A percentile compares a stretch with the other conserved stretches of the same genome.
phyloP scores from a whole-genome alignment of 305 asterid species.

The Ilex paraguariensis region DNA sequence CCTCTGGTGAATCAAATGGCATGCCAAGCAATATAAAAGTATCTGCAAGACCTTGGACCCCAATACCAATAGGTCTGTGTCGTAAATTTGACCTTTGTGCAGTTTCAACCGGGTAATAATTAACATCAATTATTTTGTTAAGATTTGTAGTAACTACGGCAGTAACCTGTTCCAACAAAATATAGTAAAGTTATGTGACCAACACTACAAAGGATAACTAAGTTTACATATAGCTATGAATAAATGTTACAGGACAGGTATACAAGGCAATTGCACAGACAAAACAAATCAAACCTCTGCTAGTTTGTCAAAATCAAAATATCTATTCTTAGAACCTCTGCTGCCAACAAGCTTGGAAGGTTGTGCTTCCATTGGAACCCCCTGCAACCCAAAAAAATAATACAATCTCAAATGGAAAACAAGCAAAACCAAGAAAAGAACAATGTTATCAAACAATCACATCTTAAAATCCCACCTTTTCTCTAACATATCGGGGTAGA shows the following conservation, averaged over 20 bases:
- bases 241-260: not conserved
- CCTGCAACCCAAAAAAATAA: not conserved
- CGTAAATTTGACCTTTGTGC: constrained; percentile 3
- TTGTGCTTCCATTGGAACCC: constrained; percentile 1
- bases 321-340: constrained; percentile 3
- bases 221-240: too few species aligned
- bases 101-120: constrained; percentile 5
- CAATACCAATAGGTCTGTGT: constrained; percentile 3
- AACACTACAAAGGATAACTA: too few species aligned
- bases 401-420: not conserved
- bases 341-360: constrained; percentile 2
- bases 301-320: constrained; percentile 2
- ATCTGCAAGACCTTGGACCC: constrained; percentile 8
- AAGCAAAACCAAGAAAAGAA: not conserved
- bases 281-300: not conserved
- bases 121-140: constrained; percentile 2
- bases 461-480: not conserved
- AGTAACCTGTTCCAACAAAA: constrained; percentile 1
- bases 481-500: not conserved
- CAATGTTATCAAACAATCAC: not conserved
- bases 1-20: constrained; percentile 6
- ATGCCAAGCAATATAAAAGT: constrained; percentile 4
- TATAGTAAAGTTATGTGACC: not conserved
- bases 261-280: not conserved
- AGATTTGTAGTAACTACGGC: not conserved